Conservation (phyloP, 768 basidiomycete genomes). For the Wakefieldia striispora region DNA sequence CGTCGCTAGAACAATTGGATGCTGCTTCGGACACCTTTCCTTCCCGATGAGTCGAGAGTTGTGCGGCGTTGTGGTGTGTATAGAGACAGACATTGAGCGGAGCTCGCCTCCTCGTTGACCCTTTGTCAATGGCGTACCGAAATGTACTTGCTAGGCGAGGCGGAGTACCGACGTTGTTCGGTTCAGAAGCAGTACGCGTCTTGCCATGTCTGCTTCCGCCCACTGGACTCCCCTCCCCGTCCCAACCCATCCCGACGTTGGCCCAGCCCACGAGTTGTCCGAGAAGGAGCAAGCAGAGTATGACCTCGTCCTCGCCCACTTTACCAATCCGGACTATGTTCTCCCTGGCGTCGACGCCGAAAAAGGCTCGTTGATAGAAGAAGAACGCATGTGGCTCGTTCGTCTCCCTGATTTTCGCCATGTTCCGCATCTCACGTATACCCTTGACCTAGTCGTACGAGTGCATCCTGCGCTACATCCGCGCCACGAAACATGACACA, state of each 20-base stretch:
- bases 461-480: conserved; percentile 72
- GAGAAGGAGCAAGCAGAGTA: conserved; percentile 49
- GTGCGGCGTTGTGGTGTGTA: no score
- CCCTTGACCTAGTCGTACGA: conserved; percentile 52
- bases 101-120: no score
- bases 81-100: no score
- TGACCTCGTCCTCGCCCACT: conserved; percentile 57
- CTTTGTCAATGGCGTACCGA: no score
- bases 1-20: no score
- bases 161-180: no score
- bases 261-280: conserved; percentile 39
- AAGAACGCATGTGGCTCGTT: conserved; percentile 78
- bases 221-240: conserved; percentile 19
- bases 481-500: conserved; percentile 74
- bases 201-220: conserved; percentile 11
- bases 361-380: conserved; percentile 51
- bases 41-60: no score
- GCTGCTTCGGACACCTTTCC: no score
- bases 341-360: conserved; percentile 45
- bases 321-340: conserved; percentile 48
- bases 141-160: no score
- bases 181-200: no score
- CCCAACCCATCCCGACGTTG: conserved; percentile 25
- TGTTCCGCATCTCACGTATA: not conserved
- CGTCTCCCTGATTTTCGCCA: conserved; percentile 19